phyloP scores from a whole-genome alignment of 371 early-diverging fungal species.

The Mortierella sp. region DNA sequence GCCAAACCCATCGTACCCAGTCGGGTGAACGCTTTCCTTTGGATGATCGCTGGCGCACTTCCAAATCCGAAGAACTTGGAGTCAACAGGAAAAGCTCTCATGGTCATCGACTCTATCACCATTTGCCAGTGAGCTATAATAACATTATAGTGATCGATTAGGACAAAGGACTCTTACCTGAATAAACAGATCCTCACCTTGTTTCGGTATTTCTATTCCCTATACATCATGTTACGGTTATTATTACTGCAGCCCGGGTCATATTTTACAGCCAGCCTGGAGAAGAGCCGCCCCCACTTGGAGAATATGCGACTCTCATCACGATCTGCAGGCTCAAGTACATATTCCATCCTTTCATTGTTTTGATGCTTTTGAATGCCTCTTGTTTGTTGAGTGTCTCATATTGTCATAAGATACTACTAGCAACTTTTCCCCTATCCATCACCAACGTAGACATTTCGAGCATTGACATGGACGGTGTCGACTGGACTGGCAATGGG shows the following conservation, averaged over 20 bases:
- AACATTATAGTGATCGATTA: no score
- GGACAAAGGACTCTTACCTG: no score
- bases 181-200: no score
- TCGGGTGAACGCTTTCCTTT: background rate
- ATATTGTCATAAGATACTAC: background rate
- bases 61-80: background rate
- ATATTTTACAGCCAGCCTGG: no score
- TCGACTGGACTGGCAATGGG: background rate
- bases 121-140: no score
- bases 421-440: background rate
- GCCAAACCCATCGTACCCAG: background rate
- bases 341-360: background rate
- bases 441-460: background rate
- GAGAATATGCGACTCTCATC: background rate
- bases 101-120: background rate
- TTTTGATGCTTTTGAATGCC: background rate
- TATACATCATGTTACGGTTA: no score
- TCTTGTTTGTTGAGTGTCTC: background rate
- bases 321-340: background rate
- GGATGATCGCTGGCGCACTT: background rate
- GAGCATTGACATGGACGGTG: background rate
- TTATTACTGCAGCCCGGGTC: no score
- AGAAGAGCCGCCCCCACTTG: background rate
- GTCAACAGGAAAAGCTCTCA: background rate
- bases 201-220: no score